phyloP scores from a whole-genome alignment of 257 asterid species.

The Scutellaria baicalensis region DNA sequence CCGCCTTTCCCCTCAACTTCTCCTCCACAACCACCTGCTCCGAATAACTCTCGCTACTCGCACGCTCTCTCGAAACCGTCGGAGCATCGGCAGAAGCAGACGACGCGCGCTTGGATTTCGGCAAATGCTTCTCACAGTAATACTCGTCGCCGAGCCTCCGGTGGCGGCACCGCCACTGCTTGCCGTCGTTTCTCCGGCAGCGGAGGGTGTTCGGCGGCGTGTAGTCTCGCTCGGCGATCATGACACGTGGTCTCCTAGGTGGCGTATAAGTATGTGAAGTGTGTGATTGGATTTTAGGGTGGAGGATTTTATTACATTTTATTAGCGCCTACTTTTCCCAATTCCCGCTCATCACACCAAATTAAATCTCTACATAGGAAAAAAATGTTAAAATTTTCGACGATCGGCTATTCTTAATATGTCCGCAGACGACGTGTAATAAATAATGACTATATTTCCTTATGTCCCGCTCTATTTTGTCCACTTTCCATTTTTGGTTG shows the following conservation, averaged over 20 bases:
- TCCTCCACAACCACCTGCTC: constrained; percentile 20
- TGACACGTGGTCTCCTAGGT: constrained; percentile 4
- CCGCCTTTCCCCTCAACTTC: constrained; percentile 19
- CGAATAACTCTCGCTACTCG: constrained; percentile 1
- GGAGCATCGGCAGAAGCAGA: neutral
- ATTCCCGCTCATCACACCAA: too few relatives aligned
- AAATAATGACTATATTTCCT: too few relatives aligned
- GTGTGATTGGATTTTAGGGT: too few relatives aligned
- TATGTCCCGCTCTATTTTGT: too few relatives aligned
- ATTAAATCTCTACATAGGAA: too few relatives aligned
- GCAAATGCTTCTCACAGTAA: constrained; percentile 26
- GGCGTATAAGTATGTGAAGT: neutral
- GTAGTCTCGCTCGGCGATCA: neutral
- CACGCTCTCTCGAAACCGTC: neutral
- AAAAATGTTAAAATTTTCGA: too few relatives aligned
- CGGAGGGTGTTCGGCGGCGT: constrained; percentile 27
- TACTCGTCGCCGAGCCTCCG: constrained; percentile 14
- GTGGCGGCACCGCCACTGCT: constrained; percentile 25
- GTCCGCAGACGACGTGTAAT: too few relatives aligned
- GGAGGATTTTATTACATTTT: too few relatives aligned
- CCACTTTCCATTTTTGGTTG: too few relatives aligned
- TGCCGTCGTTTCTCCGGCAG: constrained; percentile 21
- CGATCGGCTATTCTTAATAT: too few relatives aligned
- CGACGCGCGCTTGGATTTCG: neutral
- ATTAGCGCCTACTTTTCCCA: too few relatives aligned